phyloP scores from a whole-genome alignment of 306 rosid genomes.

The Senna tora region DNA sequence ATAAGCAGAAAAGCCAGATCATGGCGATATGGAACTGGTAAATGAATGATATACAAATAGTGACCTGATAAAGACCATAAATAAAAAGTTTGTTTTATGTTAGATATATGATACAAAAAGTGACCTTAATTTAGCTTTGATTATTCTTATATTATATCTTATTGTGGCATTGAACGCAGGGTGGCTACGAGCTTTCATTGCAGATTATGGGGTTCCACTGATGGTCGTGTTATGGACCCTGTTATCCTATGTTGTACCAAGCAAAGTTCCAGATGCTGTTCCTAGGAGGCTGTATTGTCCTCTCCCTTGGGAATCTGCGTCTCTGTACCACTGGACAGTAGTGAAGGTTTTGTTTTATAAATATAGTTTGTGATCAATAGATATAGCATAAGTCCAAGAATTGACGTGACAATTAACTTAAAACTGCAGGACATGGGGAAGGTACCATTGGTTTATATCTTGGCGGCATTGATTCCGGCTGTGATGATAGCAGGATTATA shows the following conservation, averaged over 20 bases:
- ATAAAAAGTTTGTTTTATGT: not conserved
- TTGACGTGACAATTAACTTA: constrained; percentile 27
- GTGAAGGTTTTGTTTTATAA: constrained; percentile 47
- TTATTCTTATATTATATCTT: constrained; percentile 32
- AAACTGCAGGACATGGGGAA: constrained; percentile 80
- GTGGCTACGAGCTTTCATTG: constrained; percentile 65
- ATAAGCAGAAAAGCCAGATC: constrained; percentile 86
- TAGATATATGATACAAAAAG: no score
- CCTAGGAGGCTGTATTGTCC: constrained; percentile 86
- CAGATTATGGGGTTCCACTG: constrained; percentile 88
- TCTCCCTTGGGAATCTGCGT: constrained; percentile 73
- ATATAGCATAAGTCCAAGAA: not conserved
- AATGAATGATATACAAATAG: constrained; percentile 39
- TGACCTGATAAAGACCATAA: constrained; percentile 6
- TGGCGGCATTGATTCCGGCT: constrained; percentile 80
- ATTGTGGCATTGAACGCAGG: constrained; percentile 53
- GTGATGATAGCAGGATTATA: constrained; percentile 88
- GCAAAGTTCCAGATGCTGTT: constrained; percentile 60
- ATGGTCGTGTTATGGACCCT: constrained; percentile 86
- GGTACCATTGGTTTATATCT: constrained; percentile 61
- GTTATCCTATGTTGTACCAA: constrained; percentile 61
- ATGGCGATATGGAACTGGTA: constrained; percentile 88
- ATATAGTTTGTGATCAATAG: not conserved
- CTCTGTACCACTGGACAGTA: constrained; percentile 84
- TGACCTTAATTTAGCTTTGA: constrained; percentile 22